A percentile compares a stretch with the other conserved stretches of the same genome.
Conservation (phyloP, 306 rosid species). For the Cyamopsis tetragonoloba region DNA sequence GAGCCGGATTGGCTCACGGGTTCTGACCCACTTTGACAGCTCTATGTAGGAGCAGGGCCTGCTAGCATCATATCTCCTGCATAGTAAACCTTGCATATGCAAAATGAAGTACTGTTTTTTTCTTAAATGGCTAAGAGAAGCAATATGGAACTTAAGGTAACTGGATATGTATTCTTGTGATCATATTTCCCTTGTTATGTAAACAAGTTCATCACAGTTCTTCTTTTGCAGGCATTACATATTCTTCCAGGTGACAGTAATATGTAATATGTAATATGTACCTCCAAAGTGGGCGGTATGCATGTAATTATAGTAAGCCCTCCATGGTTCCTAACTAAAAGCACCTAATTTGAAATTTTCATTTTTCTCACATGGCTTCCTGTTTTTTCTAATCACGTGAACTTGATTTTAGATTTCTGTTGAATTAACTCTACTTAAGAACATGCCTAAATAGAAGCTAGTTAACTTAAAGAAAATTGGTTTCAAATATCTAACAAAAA, state of each 20-base stretch:
- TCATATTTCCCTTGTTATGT: not conserved
- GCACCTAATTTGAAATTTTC: not conserved
- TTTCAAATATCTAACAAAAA: too few relatives aligned
- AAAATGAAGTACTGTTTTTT: not conserved
- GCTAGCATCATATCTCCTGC: conserved; percentile 39
- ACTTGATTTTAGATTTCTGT: too few relatives aligned
- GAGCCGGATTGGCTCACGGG: too few relatives aligned
- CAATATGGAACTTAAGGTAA: conserved; percentile 15
- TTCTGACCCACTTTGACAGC: too few relatives aligned
- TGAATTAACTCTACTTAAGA: too few relatives aligned
- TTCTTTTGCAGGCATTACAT: conserved; percentile 5
- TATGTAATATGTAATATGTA: not conserved
- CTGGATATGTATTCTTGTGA: not conserved
- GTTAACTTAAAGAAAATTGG: too few relatives aligned
- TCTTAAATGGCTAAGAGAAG: not conserved
- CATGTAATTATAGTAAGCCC: not conserved
- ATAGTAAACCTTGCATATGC: conserved; percentile 44
- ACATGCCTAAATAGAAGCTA: too few relatives aligned
- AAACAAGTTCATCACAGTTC: not conserved
- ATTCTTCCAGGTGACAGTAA: not conserved
- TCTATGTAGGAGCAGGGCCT: not conserved
- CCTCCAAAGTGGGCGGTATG: not conserved
- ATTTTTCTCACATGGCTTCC: not conserved
- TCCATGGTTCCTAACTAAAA: not conserved
- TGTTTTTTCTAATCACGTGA: not conserved